Evolutionary conservation across 78 protist species (phyloP), one percentile per base, ranked within the genome.

Genomic region (Dictyostelium discoideum): DNA sequence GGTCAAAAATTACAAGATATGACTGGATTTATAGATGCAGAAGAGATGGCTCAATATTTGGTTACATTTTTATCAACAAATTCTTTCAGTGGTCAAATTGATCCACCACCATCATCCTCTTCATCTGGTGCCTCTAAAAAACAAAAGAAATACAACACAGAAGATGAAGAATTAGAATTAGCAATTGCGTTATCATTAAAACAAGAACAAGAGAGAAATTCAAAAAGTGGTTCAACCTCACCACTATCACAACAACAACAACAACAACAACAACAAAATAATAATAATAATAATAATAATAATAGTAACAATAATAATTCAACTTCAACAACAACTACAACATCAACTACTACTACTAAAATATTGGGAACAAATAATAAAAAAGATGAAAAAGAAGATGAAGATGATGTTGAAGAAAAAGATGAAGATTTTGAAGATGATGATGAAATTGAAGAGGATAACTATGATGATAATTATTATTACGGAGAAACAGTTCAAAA

Each of bases 121-220:
- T 7, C 18, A 24, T 32, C 32, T 76, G 48, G 32, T 39, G 18
- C 48, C 14, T 39, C 57, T 18, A 79, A 77, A 74, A 89, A 81
- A 81, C 78, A 60, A 90, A 90, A 54, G 74, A 85, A 67, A 69
- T 42, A 85, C 67, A 67, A 54, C 5, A 82, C 96, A 14, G 96
- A 92, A 40, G 96, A 92, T 32, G 92, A 92, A 37, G 93, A 92
- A 48, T 37, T 92, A 10, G 92, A 92, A 67, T 32, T 80, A 67
- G 96, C 96, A 22, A 92, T 92, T 85, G 90, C 85, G 67, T 37
- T 57, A 24, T 92, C 96, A 29, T 29, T 89, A 32, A 42, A 72
- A 69, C 74, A 54, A 57, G 67, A 26, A 3, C 40, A 40, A 32
- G 82, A 40, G 11, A 74, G 1, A 11, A 1, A 0, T 32, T 16